Base-by-base conservation (phyloP, 2,329 filamentous ascomycete species). In the Ophiostoma piceae region DNA sequence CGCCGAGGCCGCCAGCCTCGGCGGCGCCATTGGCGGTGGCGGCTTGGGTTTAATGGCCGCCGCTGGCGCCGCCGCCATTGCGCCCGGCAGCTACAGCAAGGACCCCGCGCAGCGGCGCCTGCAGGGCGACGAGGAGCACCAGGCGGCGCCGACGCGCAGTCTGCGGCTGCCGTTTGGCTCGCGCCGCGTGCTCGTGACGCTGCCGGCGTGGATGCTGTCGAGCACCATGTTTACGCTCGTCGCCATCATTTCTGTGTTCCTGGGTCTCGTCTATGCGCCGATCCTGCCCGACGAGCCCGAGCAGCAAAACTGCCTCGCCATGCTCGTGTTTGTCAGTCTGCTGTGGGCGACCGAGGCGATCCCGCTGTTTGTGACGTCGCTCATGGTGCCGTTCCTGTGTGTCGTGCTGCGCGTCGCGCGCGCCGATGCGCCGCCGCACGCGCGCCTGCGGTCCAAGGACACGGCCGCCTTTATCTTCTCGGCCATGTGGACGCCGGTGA, bases 401-500 rank as follows among this genome's bases (percentile, higher is more conserved):
- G 94, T 99, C 19, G 82, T 96, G 26, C 84, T 99, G 65, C 87
- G 88, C 62, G 93, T 99, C 29, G 92, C 97, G 72, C 88, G 92
- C 41, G 87, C 89, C 41, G 92, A 96, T 68, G 86, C 88, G 5
- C 77, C 79, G 74, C 89, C 90, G 0, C 84, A 92, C 72, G 80
- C 82, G 64, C 87, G 94, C 29, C 84, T 99, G 7, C 85, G 86
- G n/a, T 87, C 93, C 2, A 94, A 94, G 77, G 85, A 88, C 62
- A 94, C 95, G 0, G 92, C 94, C 0, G 84, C 86, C 37, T 94
- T 91, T 76, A 90, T 97, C 71, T 98, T 99, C 76, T 85, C 92
- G 4, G 90, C 95, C 35, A 99, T 99, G 95, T 99, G 95, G 95
- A 97, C 94, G 3, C 94, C 95, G 0, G 95, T 99, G 69, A 99